These are phyloP conservation scores for Nitzschia sp. DNA, from an alignment of 108 stramenopile genomes.

Conservation along the genomic window DNA sequence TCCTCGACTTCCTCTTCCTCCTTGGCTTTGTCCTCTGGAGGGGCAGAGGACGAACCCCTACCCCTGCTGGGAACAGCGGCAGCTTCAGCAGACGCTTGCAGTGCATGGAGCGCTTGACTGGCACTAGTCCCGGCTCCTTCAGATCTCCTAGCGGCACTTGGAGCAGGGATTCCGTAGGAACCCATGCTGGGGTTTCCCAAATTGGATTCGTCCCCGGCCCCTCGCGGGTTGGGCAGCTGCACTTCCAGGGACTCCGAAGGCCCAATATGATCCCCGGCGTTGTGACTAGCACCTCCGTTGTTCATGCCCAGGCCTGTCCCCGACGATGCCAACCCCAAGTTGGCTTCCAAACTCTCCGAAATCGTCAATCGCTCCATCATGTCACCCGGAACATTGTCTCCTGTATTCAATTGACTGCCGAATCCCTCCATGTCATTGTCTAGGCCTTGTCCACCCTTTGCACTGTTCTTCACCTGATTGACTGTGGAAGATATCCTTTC, in stretches of 20 bases:
- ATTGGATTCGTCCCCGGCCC: background rate
- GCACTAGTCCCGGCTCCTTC: constrained; percentile 31
- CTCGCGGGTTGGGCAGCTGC: constrained; percentile 21
- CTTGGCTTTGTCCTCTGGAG: constrained; percentile 44
- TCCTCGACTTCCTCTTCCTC: constrained; percentile 72
- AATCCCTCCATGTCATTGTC: constrained; percentile 16
- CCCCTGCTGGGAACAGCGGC: constrained; percentile 4
- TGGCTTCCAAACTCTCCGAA: background rate
- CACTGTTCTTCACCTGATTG: background rate
- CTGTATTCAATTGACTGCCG: constrained; percentile 10
- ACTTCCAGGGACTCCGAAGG: constrained; percentile 36
- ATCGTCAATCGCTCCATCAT: constrained; percentile 28
- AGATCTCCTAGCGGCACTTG: constrained; percentile 4
- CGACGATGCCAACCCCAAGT: constrained; percentile 3
- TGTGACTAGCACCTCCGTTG: background rate
- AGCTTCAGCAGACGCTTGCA: constrained; percentile 17
- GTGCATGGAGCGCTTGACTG: constrained; percentile 34
- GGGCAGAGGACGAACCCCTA: constrained; percentile 12
- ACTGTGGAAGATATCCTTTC: constrained; percentile 1
- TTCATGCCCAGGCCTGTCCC: no score
- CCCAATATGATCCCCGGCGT: constrained; percentile 3
- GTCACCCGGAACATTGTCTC: constrained; percentile 30
- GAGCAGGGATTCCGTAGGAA: constrained; percentile 12
- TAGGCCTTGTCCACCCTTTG: background rate
- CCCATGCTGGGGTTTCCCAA: constrained; percentile 1